phyloP scores from a whole-genome alignment of 2,329 filamentous ascomycete species.

The Penicillium italicum region DNA sequence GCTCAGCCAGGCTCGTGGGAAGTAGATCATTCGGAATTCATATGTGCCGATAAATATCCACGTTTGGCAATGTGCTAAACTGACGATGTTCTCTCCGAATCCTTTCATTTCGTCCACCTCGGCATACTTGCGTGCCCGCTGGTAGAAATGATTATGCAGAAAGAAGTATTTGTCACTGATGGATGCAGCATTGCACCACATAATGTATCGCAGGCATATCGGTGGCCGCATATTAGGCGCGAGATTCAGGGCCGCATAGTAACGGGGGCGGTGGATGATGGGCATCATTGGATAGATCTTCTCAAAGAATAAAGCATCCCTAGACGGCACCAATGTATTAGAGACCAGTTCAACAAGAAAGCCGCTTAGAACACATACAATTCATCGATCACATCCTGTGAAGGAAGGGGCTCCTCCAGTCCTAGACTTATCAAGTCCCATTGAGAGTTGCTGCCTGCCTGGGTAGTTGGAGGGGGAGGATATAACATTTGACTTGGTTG shows the following conservation, averaged over 20 bases:
- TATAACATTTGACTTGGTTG: constrained; percentile 22
- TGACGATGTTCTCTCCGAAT: constrained; percentile 84
- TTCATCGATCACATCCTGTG: constrained; percentile 78
- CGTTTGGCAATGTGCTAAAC: constrained; percentile 78
- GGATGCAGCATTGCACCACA: constrained; percentile 92
- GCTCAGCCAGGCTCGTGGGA: constrained; percentile 92
- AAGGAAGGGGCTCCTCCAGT: constrained; percentile 75
- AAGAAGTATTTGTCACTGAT: constrained; percentile 75
- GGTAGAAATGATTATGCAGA: constrained; percentile 85
- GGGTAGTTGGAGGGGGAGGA: constrained; percentile 23
- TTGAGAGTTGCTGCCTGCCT: constrained; percentile 50
- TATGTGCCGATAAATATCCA: constrained; percentile 77
- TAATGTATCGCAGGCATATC: constrained; percentile 83
- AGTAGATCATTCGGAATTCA: constrained; percentile 98
- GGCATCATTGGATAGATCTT: constrained; percentile 83
- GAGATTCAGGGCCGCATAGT: constrained; percentile 83
- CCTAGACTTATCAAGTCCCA: constrained; percentile 87
- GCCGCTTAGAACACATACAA: constrained; percentile 52
- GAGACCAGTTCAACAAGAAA: constrained; percentile 3
- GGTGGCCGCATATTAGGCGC: constrained; percentile 82
- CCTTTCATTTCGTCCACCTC: constrained; percentile 89
- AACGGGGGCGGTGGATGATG: constrained; percentile 85
- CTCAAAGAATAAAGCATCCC: constrained; percentile 76
- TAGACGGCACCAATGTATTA: constrained; percentile 47
- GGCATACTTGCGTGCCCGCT: constrained; percentile 81